phyloP scores from a whole-genome alignment of 495 filamentous ascomycete species.

The Parachaetomium inaequale region DNA sequence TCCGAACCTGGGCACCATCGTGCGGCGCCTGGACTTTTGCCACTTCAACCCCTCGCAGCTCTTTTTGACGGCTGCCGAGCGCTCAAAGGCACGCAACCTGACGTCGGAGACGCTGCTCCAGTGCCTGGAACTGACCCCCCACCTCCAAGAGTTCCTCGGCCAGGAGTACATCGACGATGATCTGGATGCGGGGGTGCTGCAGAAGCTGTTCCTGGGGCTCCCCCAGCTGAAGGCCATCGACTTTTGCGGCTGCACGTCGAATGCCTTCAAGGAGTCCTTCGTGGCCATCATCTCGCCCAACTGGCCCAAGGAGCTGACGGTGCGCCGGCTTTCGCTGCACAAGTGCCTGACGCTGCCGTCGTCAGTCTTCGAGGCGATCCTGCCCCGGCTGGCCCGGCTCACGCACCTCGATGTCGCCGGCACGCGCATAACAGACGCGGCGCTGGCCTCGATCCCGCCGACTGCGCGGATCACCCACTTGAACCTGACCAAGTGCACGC shows the following conservation, averaged over 20 bases:
- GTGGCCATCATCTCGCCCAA: conserved; percentile 35
- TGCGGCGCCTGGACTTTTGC: conserved; percentile 79
- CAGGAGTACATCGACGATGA: conserved; percentile 86
- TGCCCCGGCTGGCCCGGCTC: conserved; percentile 64
- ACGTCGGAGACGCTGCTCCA: conserved; percentile 71
- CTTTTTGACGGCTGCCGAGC: conserved; percentile 76
- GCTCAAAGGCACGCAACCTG: conserved; percentile 73
- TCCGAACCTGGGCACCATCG: conserved; percentile 70
- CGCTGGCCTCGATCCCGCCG: conserved; percentile 65
- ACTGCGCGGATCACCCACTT: conserved; percentile 75
- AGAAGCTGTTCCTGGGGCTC: conserved; percentile 70
- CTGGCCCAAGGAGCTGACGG: conserved; percentile 51
- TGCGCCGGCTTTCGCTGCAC: conserved; percentile 72
- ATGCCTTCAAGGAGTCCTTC: conserved; percentile 61
- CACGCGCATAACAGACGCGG: conserved; percentile 71
- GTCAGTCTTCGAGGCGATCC: conserved; percentile 63
- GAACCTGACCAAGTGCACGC: conserved; percentile 72
- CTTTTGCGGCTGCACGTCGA: conserved; percentile 75
- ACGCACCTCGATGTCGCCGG: conserved; percentile 80
- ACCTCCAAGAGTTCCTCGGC: conserved; percentile 74
- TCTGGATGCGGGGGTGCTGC: conserved; percentile 62
- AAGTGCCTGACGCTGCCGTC: conserved; percentile 73
- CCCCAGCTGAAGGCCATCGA: conserved; percentile 68
- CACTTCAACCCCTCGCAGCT: conserved; percentile 83
- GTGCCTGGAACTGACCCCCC: conserved; percentile 71